Evolutionary conservation across 805 yeast genomes (phyloP).

Genomic region (Yamadazyma scolyti): DNA sequence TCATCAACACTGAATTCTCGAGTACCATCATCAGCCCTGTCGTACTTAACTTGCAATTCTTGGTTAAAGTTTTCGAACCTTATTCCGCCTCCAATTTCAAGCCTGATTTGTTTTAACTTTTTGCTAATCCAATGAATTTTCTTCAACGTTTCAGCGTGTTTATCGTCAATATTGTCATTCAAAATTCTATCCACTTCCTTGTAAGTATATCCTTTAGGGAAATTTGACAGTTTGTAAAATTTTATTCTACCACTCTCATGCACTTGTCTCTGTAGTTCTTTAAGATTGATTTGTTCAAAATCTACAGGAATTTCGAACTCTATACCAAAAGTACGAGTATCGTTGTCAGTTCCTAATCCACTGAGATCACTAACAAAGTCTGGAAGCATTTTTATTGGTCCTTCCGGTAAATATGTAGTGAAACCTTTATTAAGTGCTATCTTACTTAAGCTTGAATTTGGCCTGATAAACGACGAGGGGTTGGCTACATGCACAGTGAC

Average conservation of each 20-base stretch:
- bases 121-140: constrained; percentile 24
- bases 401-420: constrained; percentile 73
- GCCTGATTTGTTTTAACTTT: constrained; percentile 20
- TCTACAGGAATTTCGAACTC: constrained; percentile 21
- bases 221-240: constrained; percentile 21
- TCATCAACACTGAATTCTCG: constrained; percentile 3
- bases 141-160: constrained; percentile 23
- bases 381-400: constrained; percentile 70
- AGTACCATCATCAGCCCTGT: background rate
- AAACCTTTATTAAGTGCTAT: constrained; percentile 59
- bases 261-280: constrained; percentile 14
- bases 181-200: constrained; percentile 47
- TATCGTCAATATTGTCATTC: constrained; percentile 17
- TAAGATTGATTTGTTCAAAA: constrained; percentile 5
- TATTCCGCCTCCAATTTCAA: constrained; percentile 13
- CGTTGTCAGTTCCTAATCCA: constrained; percentile 44
- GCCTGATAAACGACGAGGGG: constrained; percentile 65
- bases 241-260: constrained; percentile 16
- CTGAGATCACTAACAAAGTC: constrained; percentile 44
- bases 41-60: constrained; percentile 2
- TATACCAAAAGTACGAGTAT: constrained; percentile 42
- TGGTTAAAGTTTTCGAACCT: constrained; percentile 4
- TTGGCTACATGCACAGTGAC: constrained; percentile 81
- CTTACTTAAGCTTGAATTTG: constrained; percentile 38
- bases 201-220: constrained; percentile 52